Percentiles rank a stretch among this genome's conserved stretches.
These are phyloP conservation scores for Rubus parviflorus DNA, from an alignment of 306 rosid species.

Conservation along the genomic window DNA sequence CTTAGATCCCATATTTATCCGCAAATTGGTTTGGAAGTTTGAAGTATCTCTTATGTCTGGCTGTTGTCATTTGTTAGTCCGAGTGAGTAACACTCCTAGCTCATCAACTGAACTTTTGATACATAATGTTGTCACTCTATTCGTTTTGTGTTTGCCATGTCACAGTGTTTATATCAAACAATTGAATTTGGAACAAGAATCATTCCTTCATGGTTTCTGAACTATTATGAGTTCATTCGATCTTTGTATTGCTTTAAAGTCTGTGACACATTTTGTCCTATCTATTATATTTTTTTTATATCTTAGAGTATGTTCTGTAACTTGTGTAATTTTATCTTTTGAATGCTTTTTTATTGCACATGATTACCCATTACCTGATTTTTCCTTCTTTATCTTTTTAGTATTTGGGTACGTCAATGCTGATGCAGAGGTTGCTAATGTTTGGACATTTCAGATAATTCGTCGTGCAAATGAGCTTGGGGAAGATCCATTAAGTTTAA, in stretches of 20 bases:
- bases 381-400: neutral
- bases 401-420: neutral
- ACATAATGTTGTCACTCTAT: neutral
- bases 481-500: constrained; percentile 72
- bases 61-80: constrained; percentile 4
- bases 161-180: neutral
- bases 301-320: neutral
- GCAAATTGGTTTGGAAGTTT: neutral
- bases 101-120: neutral
- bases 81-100: neutral
- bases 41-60: neutral
- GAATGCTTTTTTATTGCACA: too few species aligned
- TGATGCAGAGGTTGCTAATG: constrained; percentile 28
- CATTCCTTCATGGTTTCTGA: neutral
- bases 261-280: neutral
- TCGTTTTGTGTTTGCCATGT: too few species aligned
- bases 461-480: constrained; percentile 78
- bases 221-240: neutral
- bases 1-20: neutral
- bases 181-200: neutral
- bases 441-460: constrained; percentile 64
- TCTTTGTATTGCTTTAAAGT: neutral
- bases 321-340: neutral
- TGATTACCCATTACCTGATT: neutral
- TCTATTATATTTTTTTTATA: neutral